Conservation (phyloP, 805 yeast species). For the Cyberlindnera sargentensis region DNA sequence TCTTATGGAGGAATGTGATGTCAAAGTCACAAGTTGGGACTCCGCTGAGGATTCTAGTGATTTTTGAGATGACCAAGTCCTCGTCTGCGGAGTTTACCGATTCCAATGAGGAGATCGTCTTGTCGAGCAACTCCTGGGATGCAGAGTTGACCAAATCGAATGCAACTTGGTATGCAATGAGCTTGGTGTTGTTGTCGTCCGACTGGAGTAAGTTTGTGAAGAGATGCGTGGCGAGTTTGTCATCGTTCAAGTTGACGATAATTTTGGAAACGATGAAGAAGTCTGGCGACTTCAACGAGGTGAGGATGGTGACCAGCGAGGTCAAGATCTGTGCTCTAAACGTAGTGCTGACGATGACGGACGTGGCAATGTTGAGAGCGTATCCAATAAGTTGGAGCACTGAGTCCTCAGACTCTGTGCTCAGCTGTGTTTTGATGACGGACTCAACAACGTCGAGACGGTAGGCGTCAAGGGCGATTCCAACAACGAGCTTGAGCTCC, state of each 20-base stretch:
- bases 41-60: slow-evolving; percentile 75
- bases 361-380: slow-evolving; percentile 65
- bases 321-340: slow-evolving; percentile 64
- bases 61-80: slow-evolving; percentile 28
- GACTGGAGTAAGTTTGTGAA: slow-evolving; percentile 51
- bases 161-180: slow-evolving; percentile 86
- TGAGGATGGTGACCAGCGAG: slow-evolving; percentile 53
- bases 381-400: slow-evolving; percentile 58
- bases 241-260: slow-evolving; percentile 81
- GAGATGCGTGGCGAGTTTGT: slow-evolving; percentile 57
- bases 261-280: slow-evolving; percentile 80
- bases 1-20: slow-evolving; percentile 77
- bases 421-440: slow-evolving; percentile 39
- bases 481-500: slow-evolving; percentile 77
- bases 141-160: slow-evolving; percentile 91
- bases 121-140: slow-evolving; percentile 76
- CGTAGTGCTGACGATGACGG: slow-evolving; percentile 54
- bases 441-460: slow-evolving; percentile 72
- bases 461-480: slow-evolving; percentile 83
- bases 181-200: slow-evolving; percentile 35
- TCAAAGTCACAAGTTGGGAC: slow-evolving; percentile 91
- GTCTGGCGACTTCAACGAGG: slow-evolving; percentile 59
- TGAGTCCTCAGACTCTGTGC: slow-evolving; percentile 40
- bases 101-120: slow-evolving; percentile 37
- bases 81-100: slow-evolving; percentile 24